A percentile compares a stretch with the other conserved stretches of the same genome.
These are phyloP conservation scores for Magnolia changhungtana DNA, from an alignment of 164 flowering plant genomes.

Conservation along the genomic window DNA sequence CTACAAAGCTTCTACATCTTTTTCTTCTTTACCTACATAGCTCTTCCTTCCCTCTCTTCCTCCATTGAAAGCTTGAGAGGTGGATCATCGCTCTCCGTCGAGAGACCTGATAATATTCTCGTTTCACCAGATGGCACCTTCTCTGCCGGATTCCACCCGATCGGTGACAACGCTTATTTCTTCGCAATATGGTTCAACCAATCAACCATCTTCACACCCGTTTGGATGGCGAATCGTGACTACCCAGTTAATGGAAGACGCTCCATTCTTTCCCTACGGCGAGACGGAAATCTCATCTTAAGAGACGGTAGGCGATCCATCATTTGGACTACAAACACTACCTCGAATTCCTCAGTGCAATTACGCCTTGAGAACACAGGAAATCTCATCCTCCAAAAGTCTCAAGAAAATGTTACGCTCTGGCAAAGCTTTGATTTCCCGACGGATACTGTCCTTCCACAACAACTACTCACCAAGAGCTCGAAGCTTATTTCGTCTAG, in stretches of 20 bases:
- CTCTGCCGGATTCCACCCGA: constrained; percentile 18
- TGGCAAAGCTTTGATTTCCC: constrained; percentile 47
- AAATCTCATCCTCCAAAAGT: neutral
- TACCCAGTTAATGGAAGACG: constrained; percentile 20
- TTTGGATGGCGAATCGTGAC: constrained; percentile 30
- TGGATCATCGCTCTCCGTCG: constrained; percentile 18
- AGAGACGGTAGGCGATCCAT: constrained; percentile 4
- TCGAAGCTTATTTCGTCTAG: constrained; percentile 25
- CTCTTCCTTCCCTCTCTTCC: neutral
- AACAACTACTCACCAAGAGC: constrained; percentile 22
- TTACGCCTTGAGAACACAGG: neutral
- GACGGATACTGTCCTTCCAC: constrained; percentile 43
- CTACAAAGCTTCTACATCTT: neutral
- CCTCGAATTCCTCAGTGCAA: neutral
- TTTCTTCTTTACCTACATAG: neutral
- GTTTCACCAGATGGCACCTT: constrained; percentile 18
- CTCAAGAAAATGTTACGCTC: neutral
- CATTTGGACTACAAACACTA: constrained; percentile 19
- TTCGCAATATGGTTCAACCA: constrained; percentile 24
- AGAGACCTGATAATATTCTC: constrained; percentile 10
- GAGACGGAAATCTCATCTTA: constrained; percentile 15
- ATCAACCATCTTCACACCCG: constrained; percentile 1
- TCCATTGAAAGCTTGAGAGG: neutral
- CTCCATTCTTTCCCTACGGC: neutral
- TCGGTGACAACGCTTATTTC: constrained; percentile 18